Evolutionary conservation across 148 eudicot species (phyloP).

Genomic region (Chenopodium berlandieri): DNA sequence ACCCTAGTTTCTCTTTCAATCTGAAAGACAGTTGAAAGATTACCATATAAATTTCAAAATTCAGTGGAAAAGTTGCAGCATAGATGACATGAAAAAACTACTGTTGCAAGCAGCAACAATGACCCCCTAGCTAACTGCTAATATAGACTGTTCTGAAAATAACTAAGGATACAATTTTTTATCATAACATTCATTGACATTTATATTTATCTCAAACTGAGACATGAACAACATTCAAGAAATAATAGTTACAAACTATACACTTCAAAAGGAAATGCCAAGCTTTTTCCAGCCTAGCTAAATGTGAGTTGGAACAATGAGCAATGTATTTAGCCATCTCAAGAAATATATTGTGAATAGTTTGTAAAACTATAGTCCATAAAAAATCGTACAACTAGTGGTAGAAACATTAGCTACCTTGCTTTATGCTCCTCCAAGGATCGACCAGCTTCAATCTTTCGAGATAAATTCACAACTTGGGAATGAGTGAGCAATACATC

Average conservation of each 20-base stretch:
- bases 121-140: background rate
- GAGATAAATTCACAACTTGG: constrained; percentile 73
- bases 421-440: constrained; percentile 61
- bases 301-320: background rate
- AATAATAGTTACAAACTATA: background rate
- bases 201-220: background rate
- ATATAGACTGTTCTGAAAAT: background rate
- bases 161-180: background rate
- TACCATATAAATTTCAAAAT: background rate
- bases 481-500: constrained; percentile 70
- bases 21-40: constrained; percentile 35
- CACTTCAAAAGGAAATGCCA: background rate
- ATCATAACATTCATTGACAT: background rate
- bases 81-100: background rate
- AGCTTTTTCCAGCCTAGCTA: background rate
- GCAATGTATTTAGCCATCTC: background rate
- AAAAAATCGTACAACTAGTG: background rate
- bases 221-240: background rate
- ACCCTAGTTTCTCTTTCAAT: constrained; percentile 70
- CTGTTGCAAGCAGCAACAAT: background rate
- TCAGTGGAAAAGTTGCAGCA: background rate
- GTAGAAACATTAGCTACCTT: constrained; percentile 45
- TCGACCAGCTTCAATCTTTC: constrained; percentile 67
- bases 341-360: background rate
- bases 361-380: background rate